Evolutionary conservation across 1,139 yeast genomes (phyloP), one percentile per base, ranked within the genome.

Genomic region (Lodderomyces theae): DNA sequence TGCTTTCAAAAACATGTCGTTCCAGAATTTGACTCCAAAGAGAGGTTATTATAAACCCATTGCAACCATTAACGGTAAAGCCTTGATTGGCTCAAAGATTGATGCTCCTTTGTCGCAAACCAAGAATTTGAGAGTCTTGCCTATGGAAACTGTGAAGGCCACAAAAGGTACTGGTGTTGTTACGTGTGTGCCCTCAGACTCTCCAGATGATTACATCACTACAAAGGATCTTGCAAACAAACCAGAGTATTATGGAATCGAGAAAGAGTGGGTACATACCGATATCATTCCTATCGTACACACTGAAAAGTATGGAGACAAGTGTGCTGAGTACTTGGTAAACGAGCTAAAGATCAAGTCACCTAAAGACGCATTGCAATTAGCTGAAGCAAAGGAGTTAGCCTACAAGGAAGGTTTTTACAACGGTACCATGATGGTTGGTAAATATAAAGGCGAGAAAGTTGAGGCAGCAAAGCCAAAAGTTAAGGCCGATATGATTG

Each of bases 111-210:
- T 86, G 52, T 79, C 97, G 12, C 74, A 74, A 15, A 72, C 80
- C 61, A 71, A 80, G 43, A 80, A 86, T 54, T 72, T 92, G 52
- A 78, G 94, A 57, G 85, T 94, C 45, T 77, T 92, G 54, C 99
- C 99, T 51, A 92, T 92, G 99, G 97, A 92, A 66, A 88, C 97
- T 28, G 92, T 94, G 44, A 74, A 92, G 63, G 95, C 96, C 33
- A 75, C 82, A 45, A 92, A 94, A 72, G 98, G 98, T 77, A 94
- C 98, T 39, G 98, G 97, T 72, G 97, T 92, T 34, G 98, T 94
- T 45, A 92, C 97, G 11, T 94, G 97, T 72, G 98, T 90, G 50
- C 98, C 98, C 50, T 85, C 96, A 12, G 97, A 90, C 66, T 90
- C 97, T 43, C 97, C 99, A 46, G 99, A 94, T 69, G 98, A 92